phyloP scores from a whole-genome alignment of 768 basidiomycete species.

The Agaricus bisporus region DNA sequence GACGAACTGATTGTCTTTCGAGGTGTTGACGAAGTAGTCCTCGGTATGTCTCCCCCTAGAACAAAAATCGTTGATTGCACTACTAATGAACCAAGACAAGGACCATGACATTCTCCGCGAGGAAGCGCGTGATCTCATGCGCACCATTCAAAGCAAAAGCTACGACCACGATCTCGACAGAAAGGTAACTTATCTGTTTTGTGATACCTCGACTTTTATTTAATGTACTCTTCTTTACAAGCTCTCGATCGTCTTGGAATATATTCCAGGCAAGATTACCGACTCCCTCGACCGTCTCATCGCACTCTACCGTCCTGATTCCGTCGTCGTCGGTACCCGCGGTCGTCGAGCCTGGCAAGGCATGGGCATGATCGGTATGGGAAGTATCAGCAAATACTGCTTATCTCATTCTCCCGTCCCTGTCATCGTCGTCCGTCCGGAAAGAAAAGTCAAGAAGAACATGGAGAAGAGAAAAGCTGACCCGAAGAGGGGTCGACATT shows the following conservation, averaged over 20 bases:
- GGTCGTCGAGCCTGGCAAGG: constrained; percentile 47
- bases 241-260: constrained; percentile 91
- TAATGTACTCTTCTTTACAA: constrained; percentile 28
- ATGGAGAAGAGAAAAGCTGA: constrained; percentile 83
- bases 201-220: background rate
- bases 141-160: constrained; percentile 72
- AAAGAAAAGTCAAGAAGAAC: constrained; percentile 79
- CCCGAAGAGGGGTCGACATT: constrained; percentile 82
- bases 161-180: constrained; percentile 72
- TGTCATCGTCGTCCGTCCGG: constrained; percentile 91
- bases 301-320: constrained; percentile 86
- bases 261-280: constrained; percentile 86
- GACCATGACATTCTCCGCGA: constrained; percentile 75
- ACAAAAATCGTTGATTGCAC: background rate
- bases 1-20: constrained; percentile 92
- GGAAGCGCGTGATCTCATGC: constrained; percentile 81
- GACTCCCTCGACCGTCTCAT: constrained; percentile 89
- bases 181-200: constrained; percentile 44
- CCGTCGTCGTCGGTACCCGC: constrained; percentile 87
- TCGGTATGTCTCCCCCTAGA: constrained; percentile 47
- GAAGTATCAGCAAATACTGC: constrained; percentile 63
- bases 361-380: constrained; percentile 33
- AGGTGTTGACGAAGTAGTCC: constrained; percentile 82
- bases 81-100: constrained; percentile 41
- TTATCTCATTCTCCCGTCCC: constrained; percentile 92